A percentile compares a stretch with the other conserved stretches of the same genome.
Conservation (phyloP, 805 yeast species). For the Hyphopichia homilentoma region DNA sequence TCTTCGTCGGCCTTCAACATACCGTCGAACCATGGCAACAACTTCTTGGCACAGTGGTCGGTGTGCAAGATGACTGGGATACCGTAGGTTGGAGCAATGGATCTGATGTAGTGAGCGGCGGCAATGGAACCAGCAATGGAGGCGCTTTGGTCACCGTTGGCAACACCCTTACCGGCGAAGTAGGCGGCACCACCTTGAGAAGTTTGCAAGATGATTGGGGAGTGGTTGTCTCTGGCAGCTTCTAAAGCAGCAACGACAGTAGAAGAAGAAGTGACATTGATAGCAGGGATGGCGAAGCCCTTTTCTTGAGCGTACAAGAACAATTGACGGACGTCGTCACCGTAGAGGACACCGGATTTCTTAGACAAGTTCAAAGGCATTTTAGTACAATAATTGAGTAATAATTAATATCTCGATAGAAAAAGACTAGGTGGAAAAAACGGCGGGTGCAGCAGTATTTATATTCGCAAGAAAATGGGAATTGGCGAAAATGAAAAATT, state of each 20-base stretch:
- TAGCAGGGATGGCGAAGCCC: constrained; percentile 97
- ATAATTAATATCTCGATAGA: no score
- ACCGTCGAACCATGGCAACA: constrained; percentile 98
- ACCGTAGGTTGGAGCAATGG: constrained; percentile 95
- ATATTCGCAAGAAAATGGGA: no score
- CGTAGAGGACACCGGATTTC: constrained; percentile 97
- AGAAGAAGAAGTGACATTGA: constrained; percentile 96
- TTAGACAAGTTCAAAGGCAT: constrained; percentile 55
- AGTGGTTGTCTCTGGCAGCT: constrained; percentile 49
- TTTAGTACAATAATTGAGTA: no score
- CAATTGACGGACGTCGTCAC: constrained; percentile 86
- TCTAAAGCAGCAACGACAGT: constrained; percentile 63
- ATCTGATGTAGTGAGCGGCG: constrained; percentile 96
- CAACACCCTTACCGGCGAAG: constrained; percentile 99
- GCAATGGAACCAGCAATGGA: constrained; percentile 94
- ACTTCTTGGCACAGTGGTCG: constrained; percentile 98
- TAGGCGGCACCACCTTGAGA: constrained; percentile 99
- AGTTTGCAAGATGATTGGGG: constrained; percentile 95
- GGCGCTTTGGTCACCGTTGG: constrained; percentile 89
- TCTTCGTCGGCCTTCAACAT: constrained; percentile 96
- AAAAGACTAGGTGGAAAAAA: no score
- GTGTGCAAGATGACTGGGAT: constrained; percentile 96
- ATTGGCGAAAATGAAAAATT: no score
- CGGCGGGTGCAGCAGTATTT: no score
- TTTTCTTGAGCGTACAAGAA: constrained; percentile 91